phyloP scores from a whole-genome alignment of 139 green algal species.

The Parachlorella kessleri region DNA sequence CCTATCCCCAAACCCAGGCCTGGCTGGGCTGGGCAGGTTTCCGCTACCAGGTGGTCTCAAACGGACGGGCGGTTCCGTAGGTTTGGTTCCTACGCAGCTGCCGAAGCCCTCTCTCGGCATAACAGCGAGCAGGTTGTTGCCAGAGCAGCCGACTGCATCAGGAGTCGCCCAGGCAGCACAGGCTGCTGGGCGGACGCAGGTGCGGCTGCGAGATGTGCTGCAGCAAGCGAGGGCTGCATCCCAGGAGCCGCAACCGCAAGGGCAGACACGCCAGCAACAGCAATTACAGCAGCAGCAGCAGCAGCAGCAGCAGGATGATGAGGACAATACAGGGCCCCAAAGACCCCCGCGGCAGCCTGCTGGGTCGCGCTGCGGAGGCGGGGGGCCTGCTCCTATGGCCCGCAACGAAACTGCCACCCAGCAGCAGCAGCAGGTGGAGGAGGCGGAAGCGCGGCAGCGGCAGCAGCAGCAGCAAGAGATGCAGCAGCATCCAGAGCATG shows the following conservation, averaged over 20 bases:
- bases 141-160: background rate
- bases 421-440: background rate
- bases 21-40: no score
- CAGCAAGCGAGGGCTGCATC: background rate
- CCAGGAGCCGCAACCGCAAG: background rate
- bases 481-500: no score
- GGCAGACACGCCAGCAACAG: background rate
- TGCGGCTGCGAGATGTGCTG: background rate
- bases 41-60: no score
- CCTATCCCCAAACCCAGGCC: no score
- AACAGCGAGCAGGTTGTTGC: no score
- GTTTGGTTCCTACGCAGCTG: no score
- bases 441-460: background rate
- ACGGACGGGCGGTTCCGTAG: no score
- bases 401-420: no score
- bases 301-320: background rate
- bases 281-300: background rate
- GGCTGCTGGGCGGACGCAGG: background rate
- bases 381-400: no score
- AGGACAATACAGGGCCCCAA: background rate
- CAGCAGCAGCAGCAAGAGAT: background rate
- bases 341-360: background rate
- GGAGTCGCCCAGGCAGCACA: background rate
- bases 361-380: background rate
- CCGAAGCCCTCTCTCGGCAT: no score